These are phyloP conservation scores for Emmonsia crescens DNA, from an alignment of 2,329 filamentous ascomycete species.

Conservation along the genomic window DNA sequence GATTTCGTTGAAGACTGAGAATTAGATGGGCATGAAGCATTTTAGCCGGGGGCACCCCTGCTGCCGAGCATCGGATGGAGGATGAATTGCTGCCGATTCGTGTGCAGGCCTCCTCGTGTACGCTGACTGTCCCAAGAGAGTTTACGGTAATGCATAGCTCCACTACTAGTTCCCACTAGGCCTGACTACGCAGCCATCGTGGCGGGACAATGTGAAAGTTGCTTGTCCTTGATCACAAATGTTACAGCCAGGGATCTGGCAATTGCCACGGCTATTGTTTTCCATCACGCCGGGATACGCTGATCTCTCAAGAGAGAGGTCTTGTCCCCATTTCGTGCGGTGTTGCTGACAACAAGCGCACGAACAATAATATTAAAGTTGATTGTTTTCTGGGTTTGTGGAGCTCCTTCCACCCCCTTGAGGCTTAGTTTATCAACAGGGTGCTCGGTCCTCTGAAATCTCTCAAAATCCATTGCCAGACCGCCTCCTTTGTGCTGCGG, in stretches of 20 bases:
- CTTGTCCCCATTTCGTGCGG: not conserved
- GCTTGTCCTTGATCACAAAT: not conserved
- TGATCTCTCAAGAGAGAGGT: not conserved
- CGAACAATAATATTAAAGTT: not conserved
- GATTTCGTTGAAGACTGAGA: not conserved
- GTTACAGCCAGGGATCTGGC: not conserved
- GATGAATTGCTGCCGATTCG: not conserved
- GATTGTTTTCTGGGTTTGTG: not conserved
- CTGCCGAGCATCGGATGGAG: not conserved
- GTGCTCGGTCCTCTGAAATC: not conserved
- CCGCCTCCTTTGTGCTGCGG: not conserved
- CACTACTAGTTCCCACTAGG: not conserved
- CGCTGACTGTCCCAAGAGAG: not conserved
- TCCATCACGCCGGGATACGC: not conserved
- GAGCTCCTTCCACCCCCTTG: not conserved
- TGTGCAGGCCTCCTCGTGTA: not conserved
- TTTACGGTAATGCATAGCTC: not conserved
- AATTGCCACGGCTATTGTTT: slow-evolving; percentile 1
- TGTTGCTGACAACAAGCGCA: not conserved
- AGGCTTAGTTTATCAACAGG: not conserved
- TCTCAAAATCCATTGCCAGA: not conserved
- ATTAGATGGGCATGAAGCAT: not conserved
- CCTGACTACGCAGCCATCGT: not conserved
- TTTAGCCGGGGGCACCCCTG: not conserved
- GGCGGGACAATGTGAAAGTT: not conserved